A percentile compares a stretch with the other conserved stretches of the same genome.
These are phyloP conservation scores for Cutaneotrichosporon arboriforme DNA, from an alignment of 1,284 basidiomycete species.

Conservation along the genomic window DNA sequence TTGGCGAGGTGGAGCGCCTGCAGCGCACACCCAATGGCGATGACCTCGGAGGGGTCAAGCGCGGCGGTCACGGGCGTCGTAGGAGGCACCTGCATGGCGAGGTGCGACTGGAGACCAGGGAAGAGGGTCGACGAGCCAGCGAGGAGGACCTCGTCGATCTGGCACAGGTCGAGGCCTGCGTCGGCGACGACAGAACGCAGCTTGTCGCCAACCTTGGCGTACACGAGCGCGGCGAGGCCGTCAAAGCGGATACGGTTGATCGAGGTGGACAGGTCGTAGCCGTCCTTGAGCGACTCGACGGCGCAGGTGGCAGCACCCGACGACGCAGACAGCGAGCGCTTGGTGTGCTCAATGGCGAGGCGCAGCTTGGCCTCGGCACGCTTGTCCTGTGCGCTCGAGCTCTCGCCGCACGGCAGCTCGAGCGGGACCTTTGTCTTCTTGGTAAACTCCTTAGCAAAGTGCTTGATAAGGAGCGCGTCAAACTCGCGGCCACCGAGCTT, in stretches of 20 bases:
- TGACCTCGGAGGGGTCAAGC: constrained; percentile 79
- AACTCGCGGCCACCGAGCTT: constrained; percentile 54
- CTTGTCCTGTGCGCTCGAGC: constrained; percentile 58
- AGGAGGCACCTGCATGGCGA: constrained; percentile 67
- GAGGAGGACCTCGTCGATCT: constrained; percentile 85
- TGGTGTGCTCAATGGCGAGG: constrained; percentile 90
- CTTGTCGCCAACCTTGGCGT: constrained; percentile 61
- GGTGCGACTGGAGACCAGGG: constrained; percentile 72
- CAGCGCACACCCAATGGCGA: constrained; percentile 81
- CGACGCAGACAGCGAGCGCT: constrained; percentile 84
- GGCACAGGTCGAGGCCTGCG: constrained; percentile 65
- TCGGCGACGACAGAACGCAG: constrained; percentile 60
- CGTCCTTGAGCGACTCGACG: constrained; percentile 92
- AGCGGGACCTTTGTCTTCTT: constrained; percentile 88
- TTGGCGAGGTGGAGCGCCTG: constrained; percentile 69
- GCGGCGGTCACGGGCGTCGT: constrained; percentile 55
- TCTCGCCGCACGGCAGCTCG: constrained; percentile 55
- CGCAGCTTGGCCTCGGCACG: constrained; percentile 90
- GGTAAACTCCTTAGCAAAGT: constrained; percentile 94
- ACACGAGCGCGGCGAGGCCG: constrained; percentile 70
- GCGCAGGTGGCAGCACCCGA: constrained; percentile 79
- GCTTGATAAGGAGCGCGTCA: constrained; percentile 63
- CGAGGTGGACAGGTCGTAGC: constrained; percentile 83
- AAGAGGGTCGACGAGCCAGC: constrained; percentile 82
- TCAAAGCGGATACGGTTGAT: constrained; percentile 94